A percentile compares a stretch with the other conserved stretches of the same genome.
Conservation (phyloP, 2,329 filamentous ascomycete species). For the Ophiostoma fasciatum region DNA sequence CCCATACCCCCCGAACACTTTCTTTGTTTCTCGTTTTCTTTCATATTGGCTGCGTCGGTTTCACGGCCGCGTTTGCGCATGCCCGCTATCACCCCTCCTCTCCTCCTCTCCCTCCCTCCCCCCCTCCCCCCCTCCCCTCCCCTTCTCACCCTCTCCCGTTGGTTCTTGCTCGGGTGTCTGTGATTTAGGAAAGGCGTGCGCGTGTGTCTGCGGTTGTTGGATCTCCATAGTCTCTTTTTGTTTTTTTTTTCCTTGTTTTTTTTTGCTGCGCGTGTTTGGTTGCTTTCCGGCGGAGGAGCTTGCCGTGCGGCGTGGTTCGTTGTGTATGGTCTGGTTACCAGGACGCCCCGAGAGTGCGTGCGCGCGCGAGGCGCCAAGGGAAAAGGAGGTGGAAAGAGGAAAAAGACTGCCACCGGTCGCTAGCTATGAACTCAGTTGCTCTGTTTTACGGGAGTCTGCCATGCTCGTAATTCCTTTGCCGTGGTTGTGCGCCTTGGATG, state of each 20-base stretch:
- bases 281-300: neutral
- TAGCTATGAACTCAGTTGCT: neutral
- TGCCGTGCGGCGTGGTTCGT: neutral
- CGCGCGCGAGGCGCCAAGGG: too few relatives aligned
- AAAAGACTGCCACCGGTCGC: constrained; percentile 5
- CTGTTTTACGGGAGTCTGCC: too few relatives aligned
- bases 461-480: too few relatives aligned
- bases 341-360: too few relatives aligned
- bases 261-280: neutral
- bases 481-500: too few relatives aligned
- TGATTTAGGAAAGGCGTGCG: neutral
- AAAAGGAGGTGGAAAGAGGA: neutral
- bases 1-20: constrained; percentile 2
- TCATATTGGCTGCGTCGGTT: too few relatives aligned
- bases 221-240: neutral
- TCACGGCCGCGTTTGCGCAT: too few relatives aligned
- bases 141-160: too few relatives aligned
- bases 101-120: too few relatives aligned
- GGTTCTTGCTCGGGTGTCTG: neutral
- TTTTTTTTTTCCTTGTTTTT: neutral
- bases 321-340: constrained; percentile 8
- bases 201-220: neutral
- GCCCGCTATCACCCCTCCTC: too few relatives aligned
- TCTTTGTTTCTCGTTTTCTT: constrained; percentile 1
- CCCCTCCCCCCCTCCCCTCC: neutral